These are phyloP conservation scores for Hirschioporus abietinus DNA, from an alignment of 768 basidiomycete species.

Conservation along the genomic window DNA sequence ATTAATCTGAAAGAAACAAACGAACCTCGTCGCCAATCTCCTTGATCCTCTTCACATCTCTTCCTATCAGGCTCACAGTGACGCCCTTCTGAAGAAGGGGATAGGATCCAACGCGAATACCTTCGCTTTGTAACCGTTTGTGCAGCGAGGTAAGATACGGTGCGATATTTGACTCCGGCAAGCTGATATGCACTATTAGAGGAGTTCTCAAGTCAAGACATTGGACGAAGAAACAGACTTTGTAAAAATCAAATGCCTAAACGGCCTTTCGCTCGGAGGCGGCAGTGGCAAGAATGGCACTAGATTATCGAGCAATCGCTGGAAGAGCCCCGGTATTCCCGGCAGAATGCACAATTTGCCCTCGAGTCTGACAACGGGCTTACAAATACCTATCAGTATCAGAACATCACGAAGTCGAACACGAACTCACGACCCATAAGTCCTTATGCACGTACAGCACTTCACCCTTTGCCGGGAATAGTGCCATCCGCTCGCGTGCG, in stretches of 20 bases:
- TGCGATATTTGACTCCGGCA: slow-evolving; percentile 80
- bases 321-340: slow-evolving; percentile 83
- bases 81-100: slow-evolving; percentile 57
- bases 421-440: slow-evolving; percentile 73
- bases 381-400: slow-evolving; percentile 7
- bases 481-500: slow-evolving; percentile 84
- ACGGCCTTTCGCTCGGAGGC: slow-evolving; percentile 64
- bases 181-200: slow-evolving; percentile 30
- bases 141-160: slow-evolving; percentile 82
- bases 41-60: slow-evolving; percentile 38
- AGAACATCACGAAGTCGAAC: not conserved
- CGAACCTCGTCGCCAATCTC: slow-evolving; percentile 55
- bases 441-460: slow-evolving; percentile 74
- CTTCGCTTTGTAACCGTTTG: slow-evolving; percentile 63
- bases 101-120: slow-evolving; percentile 80
- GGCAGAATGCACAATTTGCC: slow-evolving; percentile 90
- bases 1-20: not conserved
- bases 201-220: not conserved
- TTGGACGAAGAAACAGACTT: slow-evolving; percentile 37
- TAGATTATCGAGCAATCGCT: slow-evolving; percentile 70
- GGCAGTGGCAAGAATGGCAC: slow-evolving; percentile 76
- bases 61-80: slow-evolving; percentile 60
- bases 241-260: slow-evolving; percentile 81
- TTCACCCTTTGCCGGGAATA: slow-evolving; percentile 78
- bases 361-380: slow-evolving; percentile 83